Conservation (phyloP, 768 basidiomycete species). For the Tubosaeta brunneosetosa region DNA sequence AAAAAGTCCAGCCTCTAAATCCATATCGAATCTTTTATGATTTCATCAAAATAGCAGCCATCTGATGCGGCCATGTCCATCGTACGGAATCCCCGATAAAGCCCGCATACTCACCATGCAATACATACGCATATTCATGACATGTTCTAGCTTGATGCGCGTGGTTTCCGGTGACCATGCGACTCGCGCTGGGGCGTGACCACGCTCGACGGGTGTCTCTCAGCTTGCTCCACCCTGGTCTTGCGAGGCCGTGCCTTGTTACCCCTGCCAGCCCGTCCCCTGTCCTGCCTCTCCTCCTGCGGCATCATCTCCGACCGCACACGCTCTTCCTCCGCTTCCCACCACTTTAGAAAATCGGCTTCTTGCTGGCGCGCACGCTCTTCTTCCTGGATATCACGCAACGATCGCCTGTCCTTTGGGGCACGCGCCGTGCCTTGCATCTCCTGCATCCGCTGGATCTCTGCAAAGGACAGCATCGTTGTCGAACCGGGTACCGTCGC, state of each 20-base stretch:
- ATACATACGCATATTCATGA: not conserved
- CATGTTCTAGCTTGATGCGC: not conserved
- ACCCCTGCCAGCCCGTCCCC: not conserved
- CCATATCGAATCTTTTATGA: not conserved
- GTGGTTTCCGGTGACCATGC: not conserved
- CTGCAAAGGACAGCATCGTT: constrained; percentile 57
- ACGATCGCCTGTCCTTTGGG: constrained; percentile 53
- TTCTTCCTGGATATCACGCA: constrained; percentile 84
- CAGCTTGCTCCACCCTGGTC: constrained; percentile 2
- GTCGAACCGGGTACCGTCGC: constrained; percentile 21
- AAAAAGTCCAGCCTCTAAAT: not conserved
- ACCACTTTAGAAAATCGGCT: constrained; percentile 84
- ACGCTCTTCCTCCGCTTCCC: constrained; percentile 77
- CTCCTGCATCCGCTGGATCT: constrained; percentile 79
- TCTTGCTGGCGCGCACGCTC: constrained; percentile 64
- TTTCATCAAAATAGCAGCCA: not conserved
- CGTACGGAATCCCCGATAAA: not conserved
- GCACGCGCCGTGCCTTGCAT: constrained; percentile 40
- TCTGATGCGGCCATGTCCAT: not conserved
- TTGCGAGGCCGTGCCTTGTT: constrained; percentile 9
- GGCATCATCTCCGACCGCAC: constrained; percentile 45
- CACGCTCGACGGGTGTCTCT: not conserved
- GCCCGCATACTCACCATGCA: not conserved
- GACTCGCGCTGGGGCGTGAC: constrained; percentile 1
- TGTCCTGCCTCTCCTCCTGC: not conserved